Evolutionary conservation across 192 early-diverging fungal species (phyloP).

Genomic region (Backusella mclennaniae): DNA sequence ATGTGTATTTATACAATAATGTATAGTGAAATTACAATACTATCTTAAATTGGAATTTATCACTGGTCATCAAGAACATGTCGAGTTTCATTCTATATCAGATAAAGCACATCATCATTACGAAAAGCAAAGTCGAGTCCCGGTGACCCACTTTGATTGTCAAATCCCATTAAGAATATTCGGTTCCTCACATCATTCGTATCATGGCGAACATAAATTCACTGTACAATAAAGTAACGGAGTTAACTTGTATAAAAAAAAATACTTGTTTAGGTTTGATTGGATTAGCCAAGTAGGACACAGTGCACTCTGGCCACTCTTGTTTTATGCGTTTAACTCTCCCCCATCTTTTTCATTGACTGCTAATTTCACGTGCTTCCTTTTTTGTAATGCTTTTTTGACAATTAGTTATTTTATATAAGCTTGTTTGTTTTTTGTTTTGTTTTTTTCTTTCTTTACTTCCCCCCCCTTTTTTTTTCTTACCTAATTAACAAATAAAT

Average conservation of each 20-base stretch:
- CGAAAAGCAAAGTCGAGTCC: slow-evolving; percentile 48
- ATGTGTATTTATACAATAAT: neutral
- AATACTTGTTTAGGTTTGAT: slow-evolving; percentile 17
- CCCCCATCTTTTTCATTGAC: slow-evolving; percentile 10
- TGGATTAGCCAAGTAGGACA: neutral
- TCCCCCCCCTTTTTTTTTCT: neutral
- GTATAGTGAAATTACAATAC: slow-evolving; percentile 66
- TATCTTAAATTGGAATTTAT: slow-evolving; percentile 76
- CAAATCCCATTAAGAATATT: neutral
- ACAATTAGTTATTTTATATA: neutral
- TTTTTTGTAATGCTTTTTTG: neutral
- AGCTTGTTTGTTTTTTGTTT: neutral
- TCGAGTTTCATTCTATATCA: slow-evolving; percentile 44
- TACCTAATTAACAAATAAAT: neutral
- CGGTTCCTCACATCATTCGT: neutral
- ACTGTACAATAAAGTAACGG: slow-evolving; percentile 3
- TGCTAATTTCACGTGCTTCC: slow-evolving; percentile 6
- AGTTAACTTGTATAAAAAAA: neutral
- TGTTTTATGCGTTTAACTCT: neutral
- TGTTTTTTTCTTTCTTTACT: neutral
- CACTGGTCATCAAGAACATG: slow-evolving; percentile 34
- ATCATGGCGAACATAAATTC: neutral
- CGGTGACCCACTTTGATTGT: slow-evolving; percentile 48
- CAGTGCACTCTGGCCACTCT: neutral
- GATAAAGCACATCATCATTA: slow-evolving; percentile 57